Evolutionary conservation across 2,329 filamentous ascomycete genomes (phyloP).

Genomic region (Trichoderma sp.): DNA sequence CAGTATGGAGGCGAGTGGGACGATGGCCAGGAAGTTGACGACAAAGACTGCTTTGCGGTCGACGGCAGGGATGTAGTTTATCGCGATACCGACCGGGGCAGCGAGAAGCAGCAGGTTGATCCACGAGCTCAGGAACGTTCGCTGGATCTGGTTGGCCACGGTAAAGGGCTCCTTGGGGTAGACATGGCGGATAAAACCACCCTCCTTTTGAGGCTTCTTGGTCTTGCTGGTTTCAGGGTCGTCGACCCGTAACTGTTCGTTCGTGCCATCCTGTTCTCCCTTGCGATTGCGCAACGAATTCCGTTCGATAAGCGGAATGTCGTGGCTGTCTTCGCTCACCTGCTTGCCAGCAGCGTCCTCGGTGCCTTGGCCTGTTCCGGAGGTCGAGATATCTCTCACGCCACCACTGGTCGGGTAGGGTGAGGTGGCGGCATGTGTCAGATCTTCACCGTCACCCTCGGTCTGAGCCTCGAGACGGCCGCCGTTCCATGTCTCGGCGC

Average conservation of each 20-base stretch:
- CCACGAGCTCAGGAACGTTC: conserved; percentile 78
- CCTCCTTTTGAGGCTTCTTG: conserved; percentile 40
- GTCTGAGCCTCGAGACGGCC: conserved; percentile 34
- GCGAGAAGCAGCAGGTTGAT: conserved; percentile 79
- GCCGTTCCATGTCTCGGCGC: conserved; percentile 38
- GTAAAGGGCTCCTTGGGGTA: conserved; percentile 57
- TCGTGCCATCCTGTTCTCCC: conserved; percentile 27
- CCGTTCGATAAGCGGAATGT: conserved; percentile 25
- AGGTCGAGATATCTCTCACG: conserved; percentile 27
- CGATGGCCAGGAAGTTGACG: conserved; percentile 91
- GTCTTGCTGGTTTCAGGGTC: conserved; percentile 34
- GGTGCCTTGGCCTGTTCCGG: conserved; percentile 27
- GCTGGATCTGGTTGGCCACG: conserved; percentile 63
- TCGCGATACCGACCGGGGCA: conserved; percentile 75
- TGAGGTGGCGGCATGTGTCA: conserved; percentile 38
- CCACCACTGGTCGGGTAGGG: conserved; percentile 26
- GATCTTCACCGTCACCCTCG: conserved; percentile 30
- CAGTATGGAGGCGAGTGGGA: conserved; percentile 82
- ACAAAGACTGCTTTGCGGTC: conserved; percentile 69
- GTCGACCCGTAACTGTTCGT: conserved; percentile 23
- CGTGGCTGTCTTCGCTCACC: conserved; percentile 23
- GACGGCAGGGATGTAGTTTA: conserved; percentile 60
- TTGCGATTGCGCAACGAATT: conserved; percentile 34
- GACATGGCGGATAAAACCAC: conserved; percentile 44
- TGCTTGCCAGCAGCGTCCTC: conserved; percentile 27